These are phyloP conservation scores for Eucalyptus marginata DNA, from an alignment of 345 rosid genomes.

Conservation along the genomic window DNA sequence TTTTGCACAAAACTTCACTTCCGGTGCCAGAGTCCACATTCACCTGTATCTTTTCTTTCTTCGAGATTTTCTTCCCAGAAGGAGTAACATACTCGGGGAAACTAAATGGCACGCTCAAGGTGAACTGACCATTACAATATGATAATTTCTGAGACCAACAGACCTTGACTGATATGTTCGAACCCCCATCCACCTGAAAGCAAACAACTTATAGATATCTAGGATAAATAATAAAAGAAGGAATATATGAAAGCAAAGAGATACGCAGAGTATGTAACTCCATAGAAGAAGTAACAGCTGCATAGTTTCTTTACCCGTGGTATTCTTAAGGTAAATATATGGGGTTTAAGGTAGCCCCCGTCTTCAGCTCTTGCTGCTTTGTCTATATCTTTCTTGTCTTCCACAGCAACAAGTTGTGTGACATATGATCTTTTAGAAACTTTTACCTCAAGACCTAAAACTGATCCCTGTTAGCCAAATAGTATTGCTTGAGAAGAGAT, in stretches of 20 bases:
- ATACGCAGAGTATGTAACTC: neutral
- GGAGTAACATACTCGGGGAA: constrained; percentile 88
- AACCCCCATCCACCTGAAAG: constrained; percentile 81
- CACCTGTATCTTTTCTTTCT: constrained; percentile 64
- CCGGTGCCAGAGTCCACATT: constrained; percentile 57
- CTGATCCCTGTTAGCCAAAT: constrained; percentile 91
- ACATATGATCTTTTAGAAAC: constrained; percentile 45
- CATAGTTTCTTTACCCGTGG: constrained; percentile 39
- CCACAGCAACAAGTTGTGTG: constrained; percentile 31
- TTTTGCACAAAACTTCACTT: constrained; percentile 48
- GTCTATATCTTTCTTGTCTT: constrained; percentile 27
- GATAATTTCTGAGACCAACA: constrained; percentile 71
- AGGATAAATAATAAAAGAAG: neutral
- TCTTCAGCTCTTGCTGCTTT: constrained; percentile 24
- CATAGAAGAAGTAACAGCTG: neutral
- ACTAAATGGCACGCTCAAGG: constrained; percentile 53
- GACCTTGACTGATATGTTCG: constrained; percentile 52
- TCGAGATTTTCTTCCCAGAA: constrained; percentile 60
- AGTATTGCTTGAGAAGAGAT: constrained; percentile 15
- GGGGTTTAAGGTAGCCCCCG: constrained; percentile 59
- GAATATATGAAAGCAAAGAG: neutral
- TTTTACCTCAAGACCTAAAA: constrained; percentile 92
- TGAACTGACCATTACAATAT: constrained; percentile 43
- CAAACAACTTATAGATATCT: neutral
- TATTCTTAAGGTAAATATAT: constrained; percentile 61